Evolutionary conservation across 495 filamentous ascomycete genomes (phyloP).

Genomic region (Opeltia flavorubescens): DNA sequence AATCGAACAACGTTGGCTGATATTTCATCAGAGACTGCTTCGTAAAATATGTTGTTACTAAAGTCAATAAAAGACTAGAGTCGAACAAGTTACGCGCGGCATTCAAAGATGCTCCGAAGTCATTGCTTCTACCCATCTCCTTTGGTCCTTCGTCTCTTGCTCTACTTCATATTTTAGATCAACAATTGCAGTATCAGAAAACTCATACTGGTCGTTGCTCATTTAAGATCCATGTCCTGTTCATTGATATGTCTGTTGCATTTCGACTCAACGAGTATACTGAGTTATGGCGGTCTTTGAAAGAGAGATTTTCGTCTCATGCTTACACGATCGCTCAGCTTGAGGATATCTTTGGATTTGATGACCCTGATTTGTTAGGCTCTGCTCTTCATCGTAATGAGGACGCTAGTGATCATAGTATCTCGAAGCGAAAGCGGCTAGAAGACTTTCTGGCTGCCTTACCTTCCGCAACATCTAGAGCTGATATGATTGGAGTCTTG

Average conservation of each 20-base stretch:
- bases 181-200: conserved; percentile 47
- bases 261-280: conserved; percentile 15
- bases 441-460: conserved; percentile 40
- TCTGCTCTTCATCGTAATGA: conserved; percentile 1
- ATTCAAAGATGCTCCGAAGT: conserved; percentile 26
- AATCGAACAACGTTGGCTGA: conserved; percentile 1
- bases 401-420: not conserved
- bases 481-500: conserved; percentile 57
- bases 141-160: conserved; percentile 71
- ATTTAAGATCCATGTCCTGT: conserved; percentile 52
- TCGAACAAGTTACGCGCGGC: conserved; percentile 33
- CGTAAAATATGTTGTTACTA: conserved; percentile 54
- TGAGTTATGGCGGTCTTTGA: conserved; percentile 24
- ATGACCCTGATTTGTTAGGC: conserved; percentile 18
- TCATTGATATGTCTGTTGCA: conserved; percentile 43
- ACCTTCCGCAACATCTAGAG: conserved; percentile 54
- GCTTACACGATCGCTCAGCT: conserved; percentile 40
- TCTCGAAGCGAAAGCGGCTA: conserved; percentile 31
- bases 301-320: conserved; percentile 44
- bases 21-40: conserved; percentile 55
- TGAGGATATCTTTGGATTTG: conserved; percentile 38
- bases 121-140: conserved; percentile 65
- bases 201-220: conserved; percentile 39
- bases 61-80: conserved; percentile 68
- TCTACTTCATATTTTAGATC: conserved; percentile 60